Evolutionary conservation across 208 protist genomes (phyloP), one percentile per base, ranked within the genome.

Genomic region (Angomonas ambiguus): DNA sequence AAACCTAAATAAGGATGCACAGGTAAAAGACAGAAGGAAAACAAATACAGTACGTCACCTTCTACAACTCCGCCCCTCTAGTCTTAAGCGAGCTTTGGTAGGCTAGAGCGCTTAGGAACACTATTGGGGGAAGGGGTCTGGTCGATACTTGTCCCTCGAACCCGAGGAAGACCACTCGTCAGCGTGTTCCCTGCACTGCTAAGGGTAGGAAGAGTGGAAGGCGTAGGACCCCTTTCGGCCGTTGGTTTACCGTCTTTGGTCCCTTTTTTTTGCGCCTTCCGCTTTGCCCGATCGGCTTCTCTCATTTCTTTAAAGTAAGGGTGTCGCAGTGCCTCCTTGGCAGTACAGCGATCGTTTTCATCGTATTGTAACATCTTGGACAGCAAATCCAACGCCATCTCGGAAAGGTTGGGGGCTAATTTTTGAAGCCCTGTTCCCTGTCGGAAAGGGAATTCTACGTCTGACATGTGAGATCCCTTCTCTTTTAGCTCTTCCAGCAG

Each of bases 261-360:
- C 34, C 31, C 6, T 30, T 2, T 22, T 30, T 34, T 34, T 13
- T 59, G 53, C 25, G 25, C 27, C 22, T 32, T 10, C 4, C 25
- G 51, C 55, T n/a, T 5, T 24, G 31, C 25, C 5, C 30, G 25
- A 10, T 62, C 31, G 24, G 58, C 45, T 2, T 71, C 55, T 31
- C 66, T 51, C 66, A 66, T 25, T 22, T 24, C 25, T 28, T 85
- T 89, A 56, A 96, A 93, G 73, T 93, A 98, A 2, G 88, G 76
- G 69, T 97, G 92, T 2, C 75, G 76, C 55, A 98, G 79, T 20
- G 94, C 94, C 38, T 98, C 91, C 63, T 87, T 92, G 31, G 96
- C 90, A 1, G 93, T 95, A 65, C 80, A 87, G 6, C 96, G 84
- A 60, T 96, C 71, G 38, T 91, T 77, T 60, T 94, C 93, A 66